These are phyloP conservation scores for Salix purpurea DNA, from an alignment of 345 rosid genomes.

Conservation along the genomic window DNA sequence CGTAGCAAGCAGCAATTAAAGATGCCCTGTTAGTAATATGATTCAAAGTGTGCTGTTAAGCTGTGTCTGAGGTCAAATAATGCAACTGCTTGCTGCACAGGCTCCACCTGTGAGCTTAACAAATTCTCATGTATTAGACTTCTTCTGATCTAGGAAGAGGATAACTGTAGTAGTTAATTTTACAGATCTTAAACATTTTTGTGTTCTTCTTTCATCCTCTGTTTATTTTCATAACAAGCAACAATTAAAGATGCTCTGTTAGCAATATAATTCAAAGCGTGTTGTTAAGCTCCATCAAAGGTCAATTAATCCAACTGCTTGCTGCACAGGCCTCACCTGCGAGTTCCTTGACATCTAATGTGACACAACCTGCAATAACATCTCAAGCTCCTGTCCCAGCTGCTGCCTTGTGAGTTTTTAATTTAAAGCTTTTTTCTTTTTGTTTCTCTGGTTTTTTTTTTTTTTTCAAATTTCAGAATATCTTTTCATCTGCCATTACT, in stretches of 20 bases:
- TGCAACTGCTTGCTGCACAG: not conserved
- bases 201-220: not conserved
- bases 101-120: not conserved
- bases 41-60: not conserved
- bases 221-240: not conserved
- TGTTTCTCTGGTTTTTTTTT: not conserved
- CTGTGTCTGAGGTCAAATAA: not conserved
- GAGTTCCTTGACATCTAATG: slow-evolving; percentile 7
- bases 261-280: not conserved
- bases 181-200: not conserved
- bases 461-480: not conserved
- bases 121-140: not conserved
- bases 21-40: not conserved
- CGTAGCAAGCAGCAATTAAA: not conserved
- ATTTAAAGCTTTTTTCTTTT: not conserved
- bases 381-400: slow-evolving; percentile 14
- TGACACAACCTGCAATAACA: slow-evolving; percentile 4
- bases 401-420: slow-evolving; percentile 9
- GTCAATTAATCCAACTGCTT: not conserved
- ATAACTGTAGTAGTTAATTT: not conserved
- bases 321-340: slow-evolving; percentile 15
- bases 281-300: not conserved
- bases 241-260: not conserved
- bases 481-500: not conserved
- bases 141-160: not conserved